These are phyloP conservation scores for Venustampulla echinocandica DNA, from an alignment of 495 filamentous ascomycete species.

Conservation along the genomic window DNA sequence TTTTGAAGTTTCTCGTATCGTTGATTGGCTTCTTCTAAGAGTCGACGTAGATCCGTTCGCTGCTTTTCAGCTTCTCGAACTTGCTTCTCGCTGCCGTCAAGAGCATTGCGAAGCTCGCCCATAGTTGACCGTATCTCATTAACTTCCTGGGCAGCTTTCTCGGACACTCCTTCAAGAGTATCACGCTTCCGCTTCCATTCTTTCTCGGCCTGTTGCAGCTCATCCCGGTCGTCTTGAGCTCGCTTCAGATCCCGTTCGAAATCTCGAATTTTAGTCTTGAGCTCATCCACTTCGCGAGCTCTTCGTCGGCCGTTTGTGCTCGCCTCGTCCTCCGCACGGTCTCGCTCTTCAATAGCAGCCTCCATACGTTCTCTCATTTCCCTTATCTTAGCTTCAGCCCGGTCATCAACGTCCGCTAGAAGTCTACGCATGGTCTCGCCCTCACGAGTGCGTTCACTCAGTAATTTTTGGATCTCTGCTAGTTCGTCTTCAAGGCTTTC, in stretches of 20 bases:
- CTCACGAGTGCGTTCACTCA: slow-evolving; percentile 89
- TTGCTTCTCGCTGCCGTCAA: slow-evolving; percentile 84
- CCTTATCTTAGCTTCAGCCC: slow-evolving; percentile 67
- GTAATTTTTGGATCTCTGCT: slow-evolving; percentile 73
- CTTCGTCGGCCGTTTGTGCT: slow-evolving; percentile 65
- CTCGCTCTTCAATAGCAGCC: slow-evolving; percentile 78
- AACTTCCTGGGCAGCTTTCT: slow-evolving; percentile 59
- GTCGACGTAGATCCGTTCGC: slow-evolving; percentile 61
- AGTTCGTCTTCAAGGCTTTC: slow-evolving; percentile 93
- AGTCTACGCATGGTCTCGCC: slow-evolving; percentile 90
- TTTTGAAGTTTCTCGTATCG: slow-evolving; percentile 75
- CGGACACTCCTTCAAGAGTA: slow-evolving; percentile 62
- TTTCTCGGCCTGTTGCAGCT: slow-evolving; percentile 59
- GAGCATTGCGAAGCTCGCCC: slow-evolving; percentile 62
- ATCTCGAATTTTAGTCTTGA: slow-evolving; percentile 69
- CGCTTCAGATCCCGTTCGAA: slow-evolving; percentile 66
- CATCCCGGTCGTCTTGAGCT: slow-evolving; percentile 57
- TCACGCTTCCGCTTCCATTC: slow-evolving; percentile 61
- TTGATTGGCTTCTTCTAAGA: slow-evolving; percentile 66
- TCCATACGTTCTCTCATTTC: slow-evolving; percentile 91
- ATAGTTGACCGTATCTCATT: slow-evolving; percentile 70
- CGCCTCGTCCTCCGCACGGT: slow-evolving; percentile 85
- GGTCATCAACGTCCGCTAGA: slow-evolving; percentile 75
- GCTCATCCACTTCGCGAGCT: slow-evolving; percentile 77
- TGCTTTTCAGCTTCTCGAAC: slow-evolving; percentile 73